Evolutionary conservation across 176 grass and related monocot species (phyloP).

Genomic region (Phoenix roebelenii): DNA sequence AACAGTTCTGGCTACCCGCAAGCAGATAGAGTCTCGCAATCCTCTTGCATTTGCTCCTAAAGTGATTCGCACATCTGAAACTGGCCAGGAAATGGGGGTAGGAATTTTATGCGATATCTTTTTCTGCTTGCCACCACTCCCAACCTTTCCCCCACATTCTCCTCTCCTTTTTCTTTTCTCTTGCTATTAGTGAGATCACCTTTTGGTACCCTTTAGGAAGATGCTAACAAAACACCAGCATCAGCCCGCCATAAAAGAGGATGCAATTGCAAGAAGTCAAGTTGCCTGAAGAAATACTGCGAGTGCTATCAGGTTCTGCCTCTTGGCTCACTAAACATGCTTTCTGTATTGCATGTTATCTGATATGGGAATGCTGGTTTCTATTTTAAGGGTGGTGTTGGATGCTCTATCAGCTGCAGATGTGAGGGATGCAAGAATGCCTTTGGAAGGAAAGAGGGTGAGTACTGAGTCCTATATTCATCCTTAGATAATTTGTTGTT

Average conservation of each 20-base stretch:
- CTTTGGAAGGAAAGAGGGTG: constrained; percentile 76
- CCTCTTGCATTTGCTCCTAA: constrained; percentile 39
- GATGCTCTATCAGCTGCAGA: constrained; percentile 49
- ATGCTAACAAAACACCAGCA: constrained; percentile 42
- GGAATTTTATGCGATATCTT: constrained; percentile 12
- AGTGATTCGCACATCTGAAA: constrained; percentile 43
- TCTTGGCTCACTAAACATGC: constrained; percentile 12
- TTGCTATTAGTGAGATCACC: constrained; percentile 9
- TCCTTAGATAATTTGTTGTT: too few relatives aligned
- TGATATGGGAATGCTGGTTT: not conserved
- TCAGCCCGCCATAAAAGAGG: constrained; percentile 44
- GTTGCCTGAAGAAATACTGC: constrained; percentile 68
- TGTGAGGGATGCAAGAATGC: constrained; percentile 51
- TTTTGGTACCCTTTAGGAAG: constrained; percentile 28
- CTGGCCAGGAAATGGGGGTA: constrained; percentile 38
- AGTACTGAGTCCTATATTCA: constrained; percentile 4
- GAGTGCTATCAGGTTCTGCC: constrained; percentile 60
- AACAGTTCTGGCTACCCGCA: constrained; percentile 50
- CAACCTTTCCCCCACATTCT: not conserved
- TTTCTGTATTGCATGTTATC: not conserved
- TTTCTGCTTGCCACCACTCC: too few relatives aligned
- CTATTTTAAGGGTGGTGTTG: constrained; percentile 35
- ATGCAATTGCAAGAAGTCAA: constrained; percentile 74
- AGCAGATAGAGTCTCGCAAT: constrained; percentile 48
- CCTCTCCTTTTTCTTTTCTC: not conserved